phyloP scores from a whole-genome alignment of 352 stramenopile genomes.

The Elongisporangium undulatum region DNA sequence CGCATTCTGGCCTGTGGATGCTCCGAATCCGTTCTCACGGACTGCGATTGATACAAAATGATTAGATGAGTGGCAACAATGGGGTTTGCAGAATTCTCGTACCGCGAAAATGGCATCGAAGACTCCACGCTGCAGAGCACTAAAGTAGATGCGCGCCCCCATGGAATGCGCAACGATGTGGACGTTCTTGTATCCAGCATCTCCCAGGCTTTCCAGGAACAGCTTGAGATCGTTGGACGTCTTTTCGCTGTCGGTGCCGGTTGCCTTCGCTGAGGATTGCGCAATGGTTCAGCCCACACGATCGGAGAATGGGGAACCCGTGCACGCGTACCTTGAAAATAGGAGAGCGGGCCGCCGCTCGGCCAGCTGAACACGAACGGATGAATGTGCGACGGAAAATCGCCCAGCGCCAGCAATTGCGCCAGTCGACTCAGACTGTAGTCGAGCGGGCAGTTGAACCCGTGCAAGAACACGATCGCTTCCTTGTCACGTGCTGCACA shows the following conservation, averaged over 20 bases:
- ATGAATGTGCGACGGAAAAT: conserved; percentile 31
- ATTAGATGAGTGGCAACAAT: conserved; percentile 10
- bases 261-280: conserved; percentile 8
- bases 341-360: conserved; percentile 22
- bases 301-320: not conserved
- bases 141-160: conserved; percentile 30
- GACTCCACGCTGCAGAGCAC: conserved; percentile 7
- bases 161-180: no score
- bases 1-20: no score
- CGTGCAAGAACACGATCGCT: conserved; percentile 31
- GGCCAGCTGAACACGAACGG: conserved; percentile 45
- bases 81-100: conserved; percentile 2
- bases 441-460: conserved; percentile 34
- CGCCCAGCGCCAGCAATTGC: conserved; percentile 26
- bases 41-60: no score
- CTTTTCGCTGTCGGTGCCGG: conserved; percentile 19
- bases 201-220: no score
- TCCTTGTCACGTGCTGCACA: no score
- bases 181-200: no score
- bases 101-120: conserved; percentile 22
- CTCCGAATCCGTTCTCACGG: no score
- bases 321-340: conserved; percentile 16
- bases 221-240: conserved; percentile 20
- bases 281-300: not conserved
- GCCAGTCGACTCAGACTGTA: conserved; percentile 23